phyloP scores from a whole-genome alignment of 768 basidiomycete species.

The Boletus rex-veris region DNA sequence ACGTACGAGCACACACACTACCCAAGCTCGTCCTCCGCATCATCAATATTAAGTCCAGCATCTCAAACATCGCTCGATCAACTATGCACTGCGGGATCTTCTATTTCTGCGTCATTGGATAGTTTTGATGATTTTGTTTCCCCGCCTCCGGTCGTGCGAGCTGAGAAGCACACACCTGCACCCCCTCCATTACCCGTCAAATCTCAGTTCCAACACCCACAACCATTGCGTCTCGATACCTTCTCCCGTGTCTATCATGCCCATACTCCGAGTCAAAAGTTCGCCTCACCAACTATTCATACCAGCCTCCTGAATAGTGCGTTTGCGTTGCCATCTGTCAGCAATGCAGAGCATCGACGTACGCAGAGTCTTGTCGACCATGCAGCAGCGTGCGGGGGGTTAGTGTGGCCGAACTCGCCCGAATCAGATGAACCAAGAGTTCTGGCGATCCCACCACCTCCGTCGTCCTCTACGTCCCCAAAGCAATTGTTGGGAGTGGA shows the following conservation, averaged over 20 bases:
- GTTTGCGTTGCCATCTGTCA: constrained; percentile 21
- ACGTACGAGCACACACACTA: constrained; percentile 23
- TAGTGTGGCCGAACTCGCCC: constrained; percentile 36
- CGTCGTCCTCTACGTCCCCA: constrained; percentile 7
- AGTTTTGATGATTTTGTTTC: constrained; percentile 50
- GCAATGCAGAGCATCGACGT: constrained; percentile 49
- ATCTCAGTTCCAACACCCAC: constrained; percentile 3
- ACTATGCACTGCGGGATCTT: constrained; percentile 20
- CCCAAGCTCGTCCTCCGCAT: constrained; percentile 24
- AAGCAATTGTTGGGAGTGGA: neutral
- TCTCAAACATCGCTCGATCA: constrained; percentile 22
- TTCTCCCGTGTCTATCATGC: constrained; percentile 13
- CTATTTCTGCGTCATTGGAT: constrained; percentile 34
- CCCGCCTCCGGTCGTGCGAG: constrained; percentile 15
- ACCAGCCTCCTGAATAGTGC: constrained; percentile 13
- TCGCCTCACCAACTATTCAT: constrained; percentile 9
- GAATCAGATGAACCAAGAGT: constrained; percentile 20
- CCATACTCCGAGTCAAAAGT: constrained; percentile 19
- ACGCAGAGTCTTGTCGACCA: constrained; percentile 55
- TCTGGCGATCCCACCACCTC: constrained; percentile 28
- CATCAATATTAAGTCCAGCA: constrained; percentile 23
- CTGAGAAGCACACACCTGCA: constrained; percentile 40
- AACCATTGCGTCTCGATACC: constrained; percentile 11
- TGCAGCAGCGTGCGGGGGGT: constrained; percentile 47
- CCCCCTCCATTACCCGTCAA: constrained; percentile 45